These are phyloP conservation scores for Fusarium albidum DNA, from an alignment of 2,329 filamentous ascomycete species.

Conservation along the genomic window DNA sequence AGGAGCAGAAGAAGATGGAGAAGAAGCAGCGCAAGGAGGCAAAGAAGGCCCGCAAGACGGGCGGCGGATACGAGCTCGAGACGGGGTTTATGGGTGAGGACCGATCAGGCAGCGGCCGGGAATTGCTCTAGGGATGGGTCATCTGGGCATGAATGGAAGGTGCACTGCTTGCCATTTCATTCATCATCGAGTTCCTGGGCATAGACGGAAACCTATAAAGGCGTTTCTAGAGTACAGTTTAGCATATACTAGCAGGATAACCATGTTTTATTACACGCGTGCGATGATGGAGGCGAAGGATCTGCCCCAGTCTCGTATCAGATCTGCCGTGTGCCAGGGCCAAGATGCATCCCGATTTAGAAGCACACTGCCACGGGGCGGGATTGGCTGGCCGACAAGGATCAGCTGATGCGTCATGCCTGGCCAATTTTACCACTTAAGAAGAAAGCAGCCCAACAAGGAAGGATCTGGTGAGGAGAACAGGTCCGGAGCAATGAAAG, in stretches of 20 bases:
- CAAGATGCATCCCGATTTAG: constrained; percentile 32
- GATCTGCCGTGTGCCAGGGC: constrained; percentile 5
- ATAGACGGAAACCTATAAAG: background rate
- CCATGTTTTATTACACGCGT: background rate
- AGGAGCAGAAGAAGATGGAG: constrained; percentile 46
- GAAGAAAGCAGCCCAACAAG: no score
- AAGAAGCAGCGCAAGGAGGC: constrained; percentile 34
- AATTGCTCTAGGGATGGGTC: constrained; percentile 4
- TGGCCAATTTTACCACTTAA: no score
- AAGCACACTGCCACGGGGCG: constrained; percentile 33
- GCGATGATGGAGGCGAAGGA: background rate
- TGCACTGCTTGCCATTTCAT: background rate
- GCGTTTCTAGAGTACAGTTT: no score
- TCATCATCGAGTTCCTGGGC: background rate
- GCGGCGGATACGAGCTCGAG: constrained; percentile 24
- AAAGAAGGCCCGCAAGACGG: constrained; percentile 35
- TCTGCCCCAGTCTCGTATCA: constrained; percentile 13
- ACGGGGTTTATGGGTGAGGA: constrained; percentile 16
- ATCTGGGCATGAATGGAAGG: no score
- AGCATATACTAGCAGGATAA: no score
- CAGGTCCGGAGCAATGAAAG: no score
- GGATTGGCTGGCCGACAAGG: constrained; percentile 5
- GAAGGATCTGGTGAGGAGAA: constrained; percentile 7
- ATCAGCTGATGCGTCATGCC: constrained; percentile 19
- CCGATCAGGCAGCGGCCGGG: background rate